A percentile compares a stretch with the other conserved stretches of the same genome.
Conservation (phyloP, 306 rosid species). For the Vigna angularis region DNA sequence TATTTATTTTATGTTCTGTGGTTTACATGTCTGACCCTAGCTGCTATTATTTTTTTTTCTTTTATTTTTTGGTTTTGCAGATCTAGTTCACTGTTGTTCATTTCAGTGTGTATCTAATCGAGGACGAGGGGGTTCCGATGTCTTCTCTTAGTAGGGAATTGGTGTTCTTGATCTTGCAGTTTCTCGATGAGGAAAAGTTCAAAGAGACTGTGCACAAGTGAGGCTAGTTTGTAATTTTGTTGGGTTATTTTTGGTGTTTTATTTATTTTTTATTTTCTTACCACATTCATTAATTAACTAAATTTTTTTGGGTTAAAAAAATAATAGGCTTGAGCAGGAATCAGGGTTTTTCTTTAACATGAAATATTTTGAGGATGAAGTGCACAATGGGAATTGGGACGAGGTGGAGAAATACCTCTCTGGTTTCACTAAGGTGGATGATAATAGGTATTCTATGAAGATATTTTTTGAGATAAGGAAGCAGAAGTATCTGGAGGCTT, state of each 20-base stretch:
- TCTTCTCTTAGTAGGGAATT: constrained; percentile 98
- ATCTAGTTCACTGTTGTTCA: constrained; percentile 68
- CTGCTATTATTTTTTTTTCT: background rate
- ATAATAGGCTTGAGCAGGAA: constrained; percentile 87
- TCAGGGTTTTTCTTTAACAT: constrained; percentile 98
- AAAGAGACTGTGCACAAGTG: constrained; percentile 99
- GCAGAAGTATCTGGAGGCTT: constrained; percentile 97
- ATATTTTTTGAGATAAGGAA: constrained; percentile 98
- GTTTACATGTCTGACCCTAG: constrained; percentile 44
- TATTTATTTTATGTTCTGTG: constrained; percentile 23
- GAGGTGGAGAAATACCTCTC: constrained; percentile 97
- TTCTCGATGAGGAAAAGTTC: constrained; percentile 98
- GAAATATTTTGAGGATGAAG: constrained; percentile 99
- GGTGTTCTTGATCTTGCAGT: constrained; percentile 99
- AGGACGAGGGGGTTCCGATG: constrained; percentile 65
- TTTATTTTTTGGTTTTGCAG: constrained; percentile 55
- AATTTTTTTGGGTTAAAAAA: background rate
- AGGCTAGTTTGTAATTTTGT: constrained; percentile 49
- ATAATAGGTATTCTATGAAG: constrained; percentile 97
- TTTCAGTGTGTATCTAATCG: constrained; percentile 55
- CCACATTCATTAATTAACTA: constrained; percentile 47
- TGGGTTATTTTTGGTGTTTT: constrained; percentile 26
- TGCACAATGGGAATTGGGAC: constrained; percentile 98
- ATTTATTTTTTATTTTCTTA: constrained; percentile 13
- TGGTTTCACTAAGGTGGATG: constrained; percentile 98